These are phyloP conservation scores for Stentor coeruleus DNA, from an alignment of 73 alveolate species.

Conservation along the genomic window DNA sequence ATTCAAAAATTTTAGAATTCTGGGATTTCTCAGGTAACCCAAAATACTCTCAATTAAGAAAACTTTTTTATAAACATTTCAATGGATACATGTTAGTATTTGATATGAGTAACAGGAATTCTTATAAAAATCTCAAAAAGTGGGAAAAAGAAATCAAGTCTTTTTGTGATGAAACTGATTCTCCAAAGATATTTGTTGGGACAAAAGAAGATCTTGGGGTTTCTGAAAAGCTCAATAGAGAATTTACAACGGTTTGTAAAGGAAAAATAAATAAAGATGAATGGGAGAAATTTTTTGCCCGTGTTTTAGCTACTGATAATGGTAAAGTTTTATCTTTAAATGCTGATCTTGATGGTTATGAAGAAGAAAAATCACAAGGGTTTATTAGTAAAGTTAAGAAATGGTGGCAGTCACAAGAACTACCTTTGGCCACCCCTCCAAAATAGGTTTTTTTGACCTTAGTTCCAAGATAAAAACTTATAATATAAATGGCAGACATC, in stretches of 20 bases:
- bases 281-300: neutral
- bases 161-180: neutral
- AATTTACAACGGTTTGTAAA: neutral
- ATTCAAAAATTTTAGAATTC: neutral
- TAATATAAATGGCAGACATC: conserved; percentile 21
- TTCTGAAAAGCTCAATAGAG: neutral
- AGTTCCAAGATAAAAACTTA: no score
- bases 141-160: conserved; percentile 16
- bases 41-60: neutral
- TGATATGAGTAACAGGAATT: neutral
- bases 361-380: no score
- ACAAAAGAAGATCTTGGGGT: neutral
- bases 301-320: neutral
- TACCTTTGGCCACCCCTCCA: no score
- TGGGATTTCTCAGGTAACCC: conserved; percentile 23
- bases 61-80: neutral
- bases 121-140: conserved; percentile 8
- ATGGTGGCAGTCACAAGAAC: no score
- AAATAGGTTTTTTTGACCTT: no score
- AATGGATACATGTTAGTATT: neutral
- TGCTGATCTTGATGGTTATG: no score
- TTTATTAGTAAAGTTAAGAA: no score
- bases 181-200: neutral
- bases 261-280: neutral
- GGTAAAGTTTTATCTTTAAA: no score